A percentile compares a stretch with the other conserved stretches of the same genome.
phyloP scores from a whole-genome alignment of 1,139 yeast species.

The Pichia sp. region DNA sequence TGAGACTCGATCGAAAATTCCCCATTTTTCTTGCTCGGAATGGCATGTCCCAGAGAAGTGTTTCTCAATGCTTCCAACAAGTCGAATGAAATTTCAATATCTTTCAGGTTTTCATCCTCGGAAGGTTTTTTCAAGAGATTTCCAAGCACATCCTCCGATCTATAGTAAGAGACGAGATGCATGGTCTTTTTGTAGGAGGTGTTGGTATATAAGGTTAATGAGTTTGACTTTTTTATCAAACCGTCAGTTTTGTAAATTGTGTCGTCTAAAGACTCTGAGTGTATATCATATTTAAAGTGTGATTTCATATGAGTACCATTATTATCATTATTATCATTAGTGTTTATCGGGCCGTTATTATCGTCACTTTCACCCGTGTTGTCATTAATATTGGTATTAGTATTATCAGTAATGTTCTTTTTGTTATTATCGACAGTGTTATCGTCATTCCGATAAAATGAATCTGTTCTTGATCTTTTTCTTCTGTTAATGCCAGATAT shows the following conservation, averaged over 20 bases:
- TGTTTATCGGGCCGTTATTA: neutral
- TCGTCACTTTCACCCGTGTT: neutral
- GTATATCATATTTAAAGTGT: neutral
- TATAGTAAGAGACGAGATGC: conserved; percentile 76
- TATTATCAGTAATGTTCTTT: neutral
- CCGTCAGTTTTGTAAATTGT: conserved; percentile 74
- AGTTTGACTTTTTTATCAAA: conserved; percentile 75
- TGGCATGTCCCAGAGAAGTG: conserved; percentile 46
- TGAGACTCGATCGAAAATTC: conserved; percentile 44
- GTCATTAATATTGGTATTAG: neutral
- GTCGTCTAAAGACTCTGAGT: neutral
- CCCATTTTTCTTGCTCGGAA: conserved; percentile 40
- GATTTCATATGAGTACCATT: neutral
- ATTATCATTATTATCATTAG: neutral
- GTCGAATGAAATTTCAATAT: conserved; percentile 51
- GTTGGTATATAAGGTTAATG: conserved; percentile 41
- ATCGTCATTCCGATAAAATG: neutral
- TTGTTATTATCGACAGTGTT: neutral
- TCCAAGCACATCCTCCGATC: conserved; percentile 64
- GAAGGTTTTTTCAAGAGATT: conserved; percentile 60
- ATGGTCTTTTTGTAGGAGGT: conserved; percentile 43
- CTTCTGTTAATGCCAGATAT: conserved; percentile 24
- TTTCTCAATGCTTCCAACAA: conserved; percentile 60
- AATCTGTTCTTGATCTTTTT: conserved; percentile 25
- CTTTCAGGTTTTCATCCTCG: conserved; percentile 47